phyloP scores from a whole-genome alignment of 2,329 filamentous ascomycete genomes.

The Myriangium duriaei region DNA sequence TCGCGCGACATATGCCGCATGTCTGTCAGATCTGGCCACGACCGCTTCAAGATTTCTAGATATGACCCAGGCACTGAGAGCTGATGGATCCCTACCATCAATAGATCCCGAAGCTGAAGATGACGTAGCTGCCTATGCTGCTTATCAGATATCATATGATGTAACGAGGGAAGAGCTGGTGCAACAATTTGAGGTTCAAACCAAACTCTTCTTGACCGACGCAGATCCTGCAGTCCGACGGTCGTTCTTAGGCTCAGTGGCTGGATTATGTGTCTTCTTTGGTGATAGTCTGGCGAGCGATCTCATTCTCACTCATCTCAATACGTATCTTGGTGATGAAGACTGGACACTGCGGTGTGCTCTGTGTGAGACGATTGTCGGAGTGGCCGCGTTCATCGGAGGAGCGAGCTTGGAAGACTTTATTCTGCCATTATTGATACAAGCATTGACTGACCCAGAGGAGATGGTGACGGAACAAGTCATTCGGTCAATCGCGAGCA shows the following conservation, averaged over 20 bases:
- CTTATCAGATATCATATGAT: slow-evolving; percentile 76
- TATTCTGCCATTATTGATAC: slow-evolving; percentile 88
- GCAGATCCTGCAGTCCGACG: slow-evolving; percentile 72
- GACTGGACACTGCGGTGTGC: slow-evolving; percentile 96
- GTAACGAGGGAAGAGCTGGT: slow-evolving; percentile 72
- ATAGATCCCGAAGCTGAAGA: slow-evolving; percentile 71
- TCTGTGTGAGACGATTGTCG: slow-evolving; percentile 91
- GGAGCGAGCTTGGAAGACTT: slow-evolving; percentile 86
- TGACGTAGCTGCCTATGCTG: slow-evolving; percentile 51
- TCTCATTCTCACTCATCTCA: slow-evolving; percentile 88
- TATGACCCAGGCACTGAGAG: slow-evolving; percentile 75
- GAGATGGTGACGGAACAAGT: slow-evolving; percentile 90
- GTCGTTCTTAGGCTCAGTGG: slow-evolving; percentile 83
- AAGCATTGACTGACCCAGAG: slow-evolving; percentile 83
- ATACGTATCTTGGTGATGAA: slow-evolving; percentile 90
- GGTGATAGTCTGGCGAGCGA: slow-evolving; percentile 85
- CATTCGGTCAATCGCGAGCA: slow-evolving; percentile 72
- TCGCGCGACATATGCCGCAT: slow-evolving; percentile 84
- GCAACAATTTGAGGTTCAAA: slow-evolving; percentile 73
- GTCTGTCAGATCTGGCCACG: slow-evolving; percentile 74
- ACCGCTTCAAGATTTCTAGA: slow-evolving; percentile 79
- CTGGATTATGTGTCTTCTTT: slow-evolving; percentile 89
- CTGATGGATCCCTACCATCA: slow-evolving; percentile 67
- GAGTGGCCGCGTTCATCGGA: slow-evolving; percentile 81
- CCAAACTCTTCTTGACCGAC: slow-evolving; percentile 82